Conservation (phyloP, 169 alveolate genomes). For the Eimeria praecox region DNA sequence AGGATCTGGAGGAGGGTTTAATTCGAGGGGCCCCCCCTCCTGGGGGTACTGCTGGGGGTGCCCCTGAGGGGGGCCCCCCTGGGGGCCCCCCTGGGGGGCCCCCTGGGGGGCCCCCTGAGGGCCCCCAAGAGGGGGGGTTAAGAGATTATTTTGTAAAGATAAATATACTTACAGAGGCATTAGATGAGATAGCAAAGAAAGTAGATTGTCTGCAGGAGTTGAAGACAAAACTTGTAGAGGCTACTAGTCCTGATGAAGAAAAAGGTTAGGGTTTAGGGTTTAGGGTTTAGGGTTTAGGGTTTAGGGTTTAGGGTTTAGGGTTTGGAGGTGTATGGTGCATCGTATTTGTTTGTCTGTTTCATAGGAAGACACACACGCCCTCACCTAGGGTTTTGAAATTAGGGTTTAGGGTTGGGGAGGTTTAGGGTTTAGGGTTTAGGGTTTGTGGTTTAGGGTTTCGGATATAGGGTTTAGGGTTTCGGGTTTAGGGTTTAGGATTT, state of each 20-base stretch:
- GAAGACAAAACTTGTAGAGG: not conserved
- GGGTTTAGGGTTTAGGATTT: no score
- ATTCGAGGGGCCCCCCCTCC: no score
- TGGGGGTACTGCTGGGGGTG: no score
- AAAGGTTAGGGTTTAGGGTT: not conserved
- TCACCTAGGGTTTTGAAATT: no score
- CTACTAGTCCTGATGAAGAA: constrained; percentile 77
- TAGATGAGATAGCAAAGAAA: constrained; percentile 14
- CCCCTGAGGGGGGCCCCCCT: not conserved
- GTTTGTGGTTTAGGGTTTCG: no score
- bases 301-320: constrained; percentile 38
- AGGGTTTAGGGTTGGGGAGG: not conserved
- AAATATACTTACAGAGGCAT: not conserved
- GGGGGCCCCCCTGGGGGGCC: not conserved
- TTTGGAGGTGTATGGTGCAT: not conserved
- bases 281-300: not conserved
- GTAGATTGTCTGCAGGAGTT: constrained; percentile 41
- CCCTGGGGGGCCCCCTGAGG: not conserved
- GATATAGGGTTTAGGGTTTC: no score
- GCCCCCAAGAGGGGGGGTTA: constrained; percentile 23
- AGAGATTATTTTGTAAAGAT: constrained; percentile 28
- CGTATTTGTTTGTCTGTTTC: no score
- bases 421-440: constrained; percentile 15
- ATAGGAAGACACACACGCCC: no score
- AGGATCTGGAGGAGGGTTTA: not conserved